These are phyloP conservation scores for Sclerotinia spermophila DNA, from an alignment of 2,329 filamentous ascomycete genomes.

Conservation along the genomic window DNA sequence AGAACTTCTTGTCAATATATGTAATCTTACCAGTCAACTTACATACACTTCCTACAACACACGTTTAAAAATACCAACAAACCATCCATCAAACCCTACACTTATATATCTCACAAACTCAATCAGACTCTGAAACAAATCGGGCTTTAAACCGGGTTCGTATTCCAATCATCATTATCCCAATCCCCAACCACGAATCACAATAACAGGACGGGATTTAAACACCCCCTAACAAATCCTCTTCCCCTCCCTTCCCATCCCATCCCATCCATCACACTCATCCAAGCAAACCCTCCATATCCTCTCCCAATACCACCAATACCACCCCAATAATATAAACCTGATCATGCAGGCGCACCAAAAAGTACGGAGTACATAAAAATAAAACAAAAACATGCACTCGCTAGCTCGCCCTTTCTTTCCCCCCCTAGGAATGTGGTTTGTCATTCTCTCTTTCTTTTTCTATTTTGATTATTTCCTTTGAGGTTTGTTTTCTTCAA, in stretches of 20 bases:
- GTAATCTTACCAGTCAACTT: neutral
- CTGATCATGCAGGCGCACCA: neutral
- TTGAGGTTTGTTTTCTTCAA: neutral
- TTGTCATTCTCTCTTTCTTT: neutral
- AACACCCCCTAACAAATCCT: neutral
- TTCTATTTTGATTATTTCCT: neutral
- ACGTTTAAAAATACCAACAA: neutral
- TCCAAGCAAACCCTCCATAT: neutral
- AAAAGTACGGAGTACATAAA: constrained; percentile 2
- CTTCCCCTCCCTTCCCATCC: neutral
- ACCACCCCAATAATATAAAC: too few species aligned
- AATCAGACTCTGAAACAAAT: neutral
- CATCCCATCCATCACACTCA: neutral
- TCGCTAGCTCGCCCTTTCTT: too few species aligned
- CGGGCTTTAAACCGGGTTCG: neutral
- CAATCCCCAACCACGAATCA: neutral
- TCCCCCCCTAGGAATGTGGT: neutral
- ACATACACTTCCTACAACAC: neutral
- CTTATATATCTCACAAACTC: too few species aligned
- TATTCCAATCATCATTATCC: neutral
- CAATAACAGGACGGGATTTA: neutral
- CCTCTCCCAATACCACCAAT: too few species aligned
- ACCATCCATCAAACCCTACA: neutral
- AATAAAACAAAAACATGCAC: too few species aligned
- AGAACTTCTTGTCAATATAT: neutral